Percentiles rank a stretch among this genome's conserved stretches.
phyloP scores from a whole-genome alignment of 2,329 filamentous ascomycete species.

The Fusarium concolor region DNA sequence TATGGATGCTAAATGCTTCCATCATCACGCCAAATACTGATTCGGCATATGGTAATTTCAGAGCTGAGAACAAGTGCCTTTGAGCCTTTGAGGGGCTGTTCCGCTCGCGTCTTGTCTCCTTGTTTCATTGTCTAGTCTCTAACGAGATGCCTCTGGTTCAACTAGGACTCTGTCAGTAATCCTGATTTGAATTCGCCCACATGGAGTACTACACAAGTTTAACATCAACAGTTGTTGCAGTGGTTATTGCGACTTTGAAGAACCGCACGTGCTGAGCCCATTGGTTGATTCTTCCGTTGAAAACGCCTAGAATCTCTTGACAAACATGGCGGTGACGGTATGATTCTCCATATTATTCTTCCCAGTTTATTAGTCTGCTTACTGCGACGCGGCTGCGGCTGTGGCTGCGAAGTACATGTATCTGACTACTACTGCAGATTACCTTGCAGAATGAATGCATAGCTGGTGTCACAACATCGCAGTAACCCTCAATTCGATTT shows the following conservation, averaged over 20 bases:
- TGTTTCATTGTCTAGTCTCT: neutral
- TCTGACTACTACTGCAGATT: conserved; percentile 5
- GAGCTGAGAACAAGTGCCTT: conserved; percentile 23
- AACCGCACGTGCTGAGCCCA: conserved; percentile 26
- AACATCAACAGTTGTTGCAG: conserved; percentile 11
- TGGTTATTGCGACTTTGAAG: conserved; percentile 7
- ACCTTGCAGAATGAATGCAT: conserved; percentile 1
- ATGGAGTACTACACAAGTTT: neutral
- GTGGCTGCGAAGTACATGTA: conserved; percentile 8
- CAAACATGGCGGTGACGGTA: conserved; percentile 15
- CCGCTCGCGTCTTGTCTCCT: neutral
- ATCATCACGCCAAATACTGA: conserved; percentile 19
- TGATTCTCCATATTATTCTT: conserved; percentile 13
- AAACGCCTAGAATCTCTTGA: conserved; percentile 6
- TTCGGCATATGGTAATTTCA: conserved; percentile 33
- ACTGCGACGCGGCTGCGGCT: conserved; percentile 18
- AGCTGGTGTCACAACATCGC: conserved; percentile 15
- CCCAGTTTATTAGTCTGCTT: conserved; percentile 11
- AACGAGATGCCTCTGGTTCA: neutral
- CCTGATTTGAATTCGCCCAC: neutral
- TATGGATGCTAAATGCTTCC: conserved; percentile 8
- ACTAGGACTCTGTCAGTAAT: neutral
- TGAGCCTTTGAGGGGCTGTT: neutral
- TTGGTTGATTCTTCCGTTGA: conserved; percentile 35
- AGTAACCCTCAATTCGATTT: conserved; percentile 17